Evolutionary conservation across 1,284 basidiomycete species (phyloP), one percentile per base, ranked within the genome.

Genomic region (Leccinum ponderosum): DNA sequence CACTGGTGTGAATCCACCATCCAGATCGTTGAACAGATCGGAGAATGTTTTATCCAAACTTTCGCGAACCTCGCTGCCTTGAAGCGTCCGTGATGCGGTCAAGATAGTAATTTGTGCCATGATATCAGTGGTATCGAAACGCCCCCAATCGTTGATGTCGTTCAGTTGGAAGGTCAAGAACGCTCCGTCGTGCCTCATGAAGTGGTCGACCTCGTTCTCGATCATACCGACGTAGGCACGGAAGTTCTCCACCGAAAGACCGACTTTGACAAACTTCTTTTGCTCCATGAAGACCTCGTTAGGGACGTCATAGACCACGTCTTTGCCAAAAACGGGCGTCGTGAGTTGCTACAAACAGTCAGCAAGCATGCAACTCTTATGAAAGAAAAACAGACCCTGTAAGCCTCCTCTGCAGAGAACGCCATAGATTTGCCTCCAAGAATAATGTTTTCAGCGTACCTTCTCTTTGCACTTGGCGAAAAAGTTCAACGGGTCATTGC

Each of bases 251-350:
- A 86, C 87, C 7, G 94, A 93, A 8, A 99, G 85, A 48, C 97
- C 96, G 66, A 95, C 90, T 80, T 97, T 97, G 76, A 96, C 89
- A 67, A 99, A 98, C 76, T 92, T 93, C 83, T 99, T 99, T 77
- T 99, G 97, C 74, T 99, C 96, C 97, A 99, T 99, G 75, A 99
- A 89, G 56, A 94, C 82, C 59, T 95, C 91, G 76, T 99, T 99
- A 33, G 97, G 97, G 60, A 95, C 90, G 73, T 98, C 97, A 76
- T 99, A 99, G 4, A 98, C 97, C 53, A 99, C 97, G 58, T 95
- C 95, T 73, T 95, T 95, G 58, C 97, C 97, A 70, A 99, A 99
- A 20, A 96, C 87, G 4, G 94, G 94, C 0, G 93, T 95, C 0
- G 94, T 96, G 55, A 96, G 78, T 72, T 93, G 90, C 91, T 95